These are phyloP conservation scores for Penicillium sclerotiorum DNA, from an alignment of 2,329 filamentous ascomycete species.

Conservation along the genomic window DNA sequence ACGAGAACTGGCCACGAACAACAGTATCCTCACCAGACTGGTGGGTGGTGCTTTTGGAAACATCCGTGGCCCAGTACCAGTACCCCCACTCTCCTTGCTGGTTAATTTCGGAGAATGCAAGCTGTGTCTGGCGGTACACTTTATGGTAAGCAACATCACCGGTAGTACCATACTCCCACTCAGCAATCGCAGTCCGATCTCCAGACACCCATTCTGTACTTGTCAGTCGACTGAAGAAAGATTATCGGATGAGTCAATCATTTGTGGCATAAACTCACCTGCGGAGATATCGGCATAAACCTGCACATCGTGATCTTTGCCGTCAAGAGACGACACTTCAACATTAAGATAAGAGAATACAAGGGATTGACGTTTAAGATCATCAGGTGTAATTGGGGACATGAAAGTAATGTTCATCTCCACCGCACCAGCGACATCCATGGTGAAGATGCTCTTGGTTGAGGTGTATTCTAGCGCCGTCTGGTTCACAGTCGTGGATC, in stretches of 20 bases:
- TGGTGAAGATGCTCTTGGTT: constrained; percentile 69
- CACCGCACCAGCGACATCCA: constrained; percentile 64
- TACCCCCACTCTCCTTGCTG: constrained; percentile 58
- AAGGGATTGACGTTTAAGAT: constrained; percentile 68
- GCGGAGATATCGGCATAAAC: constrained; percentile 74
- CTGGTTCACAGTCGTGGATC: constrained; percentile 56
- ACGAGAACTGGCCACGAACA: constrained; percentile 52
- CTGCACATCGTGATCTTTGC: constrained; percentile 64
- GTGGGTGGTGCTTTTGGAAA: constrained; percentile 43
- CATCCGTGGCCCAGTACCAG: constrained; percentile 57
- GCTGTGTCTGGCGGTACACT: constrained; percentile 51
- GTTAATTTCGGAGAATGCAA: constrained; percentile 50
- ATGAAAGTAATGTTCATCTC: constrained; percentile 70
- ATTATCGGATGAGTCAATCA: no score
- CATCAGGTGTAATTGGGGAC: constrained; percentile 68
- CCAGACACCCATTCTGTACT: constrained; percentile 70
- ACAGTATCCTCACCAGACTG: constrained; percentile 51
- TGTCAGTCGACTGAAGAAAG: constrained; percentile 19
- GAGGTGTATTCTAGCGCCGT: constrained; percentile 70
- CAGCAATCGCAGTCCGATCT: constrained; percentile 56
- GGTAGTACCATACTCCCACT: constrained; percentile 63
- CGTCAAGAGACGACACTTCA: constrained; percentile 64
- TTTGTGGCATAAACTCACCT: constrained; percentile 58
- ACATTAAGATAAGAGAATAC: constrained; percentile 72
- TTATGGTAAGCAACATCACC: constrained; percentile 65